Conservation (phyloP, 2,329 filamentous ascomycete genomes). For the Thielaviopsis cerberus region DNA sequence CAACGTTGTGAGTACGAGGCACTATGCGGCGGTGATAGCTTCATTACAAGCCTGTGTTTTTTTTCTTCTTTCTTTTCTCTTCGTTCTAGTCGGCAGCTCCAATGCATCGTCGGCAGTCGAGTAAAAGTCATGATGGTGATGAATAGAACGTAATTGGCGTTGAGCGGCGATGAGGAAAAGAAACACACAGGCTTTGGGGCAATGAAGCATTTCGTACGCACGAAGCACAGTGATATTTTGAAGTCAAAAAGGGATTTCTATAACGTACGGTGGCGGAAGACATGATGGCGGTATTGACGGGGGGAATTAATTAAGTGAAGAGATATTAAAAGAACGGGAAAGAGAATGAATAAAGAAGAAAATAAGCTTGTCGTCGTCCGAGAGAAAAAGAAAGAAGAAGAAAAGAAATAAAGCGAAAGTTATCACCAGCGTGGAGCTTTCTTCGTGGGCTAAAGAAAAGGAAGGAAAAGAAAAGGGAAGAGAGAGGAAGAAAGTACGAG, state of each 20-base stretch:
- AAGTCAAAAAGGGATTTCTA: slow-evolving; percentile 2
- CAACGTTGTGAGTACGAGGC: slow-evolving; percentile 7
- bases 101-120: neutral
- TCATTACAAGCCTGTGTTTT: neutral
- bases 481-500: neutral
- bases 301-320: slow-evolving; percentile 11
- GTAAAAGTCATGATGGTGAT: neutral
- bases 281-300: slow-evolving; percentile 16
- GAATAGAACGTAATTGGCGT: neutral
- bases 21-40: slow-evolving; percentile 2
- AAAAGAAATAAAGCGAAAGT: slow-evolving; percentile 9
- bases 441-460: slow-evolving; percentile 1
- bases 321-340: slow-evolving; percentile 2
- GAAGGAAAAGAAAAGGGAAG: neutral
- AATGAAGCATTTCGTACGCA: slow-evolving; percentile 9
- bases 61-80: neutral
- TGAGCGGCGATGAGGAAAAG: neutral
- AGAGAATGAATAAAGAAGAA: slow-evolving; percentile 6
- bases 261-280: slow-evolving; percentile 20
- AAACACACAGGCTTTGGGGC: neutral
- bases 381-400: slow-evolving; percentile 11
- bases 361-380: slow-evolving; percentile 9
- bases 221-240: slow-evolving; percentile 3
- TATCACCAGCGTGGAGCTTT: slow-evolving; percentile 12
- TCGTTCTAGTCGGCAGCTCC: neutral